These are phyloP conservation scores for Amylostereum chailletii DNA, from an alignment of 1,284 basidiomycete genomes.

Conservation along the genomic window DNA sequence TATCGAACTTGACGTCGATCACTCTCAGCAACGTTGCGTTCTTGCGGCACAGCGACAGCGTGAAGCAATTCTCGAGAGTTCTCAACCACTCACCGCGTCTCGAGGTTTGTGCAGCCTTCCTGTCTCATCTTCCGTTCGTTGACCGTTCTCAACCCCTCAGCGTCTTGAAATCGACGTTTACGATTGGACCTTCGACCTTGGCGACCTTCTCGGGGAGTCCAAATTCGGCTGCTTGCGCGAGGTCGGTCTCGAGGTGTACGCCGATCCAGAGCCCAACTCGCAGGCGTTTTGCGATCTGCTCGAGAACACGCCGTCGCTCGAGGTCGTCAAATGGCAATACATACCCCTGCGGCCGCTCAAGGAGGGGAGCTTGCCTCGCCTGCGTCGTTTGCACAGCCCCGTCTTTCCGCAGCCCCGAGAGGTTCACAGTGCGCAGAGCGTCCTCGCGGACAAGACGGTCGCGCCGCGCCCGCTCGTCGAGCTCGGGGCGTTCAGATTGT, in stretches of 20 bases:
- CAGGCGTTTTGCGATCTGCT: conserved; percentile 1
- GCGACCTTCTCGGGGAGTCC: conserved; percentile 1
- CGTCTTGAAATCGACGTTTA: conserved; percentile 2
- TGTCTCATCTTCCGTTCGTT: not conserved
- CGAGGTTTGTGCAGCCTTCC: conserved; percentile 2
- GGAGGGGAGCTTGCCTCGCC: conserved; percentile 2
- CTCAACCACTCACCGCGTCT: conserved; percentile 7
- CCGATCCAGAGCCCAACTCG: conserved; percentile 3
- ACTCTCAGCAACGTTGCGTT: conserved; percentile 4
- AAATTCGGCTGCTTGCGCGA: conserved; percentile 1
- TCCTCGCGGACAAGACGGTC: not conserved
- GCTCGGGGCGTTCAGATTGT: conserved; percentile 1
- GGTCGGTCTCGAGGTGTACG: conserved; percentile 6
- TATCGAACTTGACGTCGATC: conserved; percentile 5
- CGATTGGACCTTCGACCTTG: conserved; percentile 4
- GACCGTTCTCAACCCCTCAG: not conserved
- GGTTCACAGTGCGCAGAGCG: not conserved
- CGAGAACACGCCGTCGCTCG: conserved; percentile 6
- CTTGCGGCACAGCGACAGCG: conserved; percentile 4
- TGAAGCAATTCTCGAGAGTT: conserved; percentile 5
- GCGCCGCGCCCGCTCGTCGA: conserved; percentile 1
- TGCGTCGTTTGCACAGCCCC: conserved; percentile 1
- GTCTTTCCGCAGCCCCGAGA: not conserved
- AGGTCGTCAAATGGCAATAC: not conserved
- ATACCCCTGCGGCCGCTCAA: not conserved